Conservation (phyloP, 192 early-diverging fungal genomes). For the Kappamyces sp. region DNA sequence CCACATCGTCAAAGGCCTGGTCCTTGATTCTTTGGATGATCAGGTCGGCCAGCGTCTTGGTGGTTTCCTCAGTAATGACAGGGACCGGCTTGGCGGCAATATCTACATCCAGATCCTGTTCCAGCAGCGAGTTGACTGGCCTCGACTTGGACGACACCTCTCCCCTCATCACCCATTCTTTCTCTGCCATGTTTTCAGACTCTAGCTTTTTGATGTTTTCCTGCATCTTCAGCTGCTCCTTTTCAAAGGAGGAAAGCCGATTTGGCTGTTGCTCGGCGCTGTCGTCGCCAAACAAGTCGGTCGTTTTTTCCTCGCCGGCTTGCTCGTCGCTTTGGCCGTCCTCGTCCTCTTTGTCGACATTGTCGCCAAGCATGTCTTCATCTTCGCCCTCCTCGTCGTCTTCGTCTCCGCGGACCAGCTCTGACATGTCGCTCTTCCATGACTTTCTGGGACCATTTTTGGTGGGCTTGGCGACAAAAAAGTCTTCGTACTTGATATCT, state of each 20-base stretch:
- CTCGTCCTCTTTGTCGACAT: slow-evolving; percentile 36
- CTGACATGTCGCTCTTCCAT: slow-evolving; percentile 26
- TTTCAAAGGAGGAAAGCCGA: slow-evolving; percentile 69
- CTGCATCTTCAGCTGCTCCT: slow-evolving; percentile 61
- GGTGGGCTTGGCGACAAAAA: slow-evolving; percentile 64
- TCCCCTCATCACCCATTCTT: slow-evolving; percentile 87
- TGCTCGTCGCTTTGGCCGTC: slow-evolving; percentile 30
- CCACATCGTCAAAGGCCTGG: slow-evolving; percentile 87
- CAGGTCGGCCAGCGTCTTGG: slow-evolving; percentile 80
- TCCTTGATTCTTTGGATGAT: slow-evolving; percentile 91
- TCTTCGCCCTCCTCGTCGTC: slow-evolving; percentile 30
- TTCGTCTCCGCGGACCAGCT: slow-evolving; percentile 34
- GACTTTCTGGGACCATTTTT: slow-evolving; percentile 25
- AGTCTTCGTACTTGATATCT: slow-evolving; percentile 81
- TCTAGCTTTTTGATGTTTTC: slow-evolving; percentile 79
- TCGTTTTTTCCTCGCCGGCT: slow-evolving; percentile 32
- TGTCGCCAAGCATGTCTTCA: slow-evolving; percentile 17
- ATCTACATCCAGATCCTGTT: slow-evolving; percentile 90
- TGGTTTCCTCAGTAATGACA: slow-evolving; percentile 86
- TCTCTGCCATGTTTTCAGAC: slow-evolving; percentile 70
- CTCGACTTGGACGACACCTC: slow-evolving; percentile 75
- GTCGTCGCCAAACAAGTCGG: slow-evolving; percentile 53
- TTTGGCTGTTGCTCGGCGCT: slow-evolving; percentile 42
- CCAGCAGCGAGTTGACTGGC: slow-evolving; percentile 88
- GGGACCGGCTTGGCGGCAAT: slow-evolving; percentile 87